These are phyloP conservation scores for Solanum corneliomulleri DNA, from an alignment of 257 asterid genomes.

Conservation along the genomic window DNA sequence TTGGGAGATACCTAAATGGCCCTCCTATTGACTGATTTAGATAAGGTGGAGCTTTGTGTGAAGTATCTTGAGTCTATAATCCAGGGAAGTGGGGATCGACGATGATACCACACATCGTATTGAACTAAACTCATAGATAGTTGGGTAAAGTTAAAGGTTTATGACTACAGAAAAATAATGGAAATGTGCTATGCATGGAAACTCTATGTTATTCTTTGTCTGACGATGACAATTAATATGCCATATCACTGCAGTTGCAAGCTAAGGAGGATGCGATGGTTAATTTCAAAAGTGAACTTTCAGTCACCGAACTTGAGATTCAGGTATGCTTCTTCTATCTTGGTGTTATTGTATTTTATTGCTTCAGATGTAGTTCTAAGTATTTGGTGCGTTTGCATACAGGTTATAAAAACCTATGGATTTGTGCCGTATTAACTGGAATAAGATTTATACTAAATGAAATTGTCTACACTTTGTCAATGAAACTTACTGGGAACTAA, in stretches of 20 bases:
- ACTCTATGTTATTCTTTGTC: not conserved
- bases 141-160: not conserved
- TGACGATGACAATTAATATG: not conserved
- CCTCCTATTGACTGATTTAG: not conserved
- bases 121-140: not conserved
- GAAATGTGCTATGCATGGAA: not conserved
- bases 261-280: slow-evolving; percentile 50
- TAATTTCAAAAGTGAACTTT: slow-evolving; percentile 58
- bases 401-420: not conserved
- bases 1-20: not conserved
- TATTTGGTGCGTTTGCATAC: not conserved
- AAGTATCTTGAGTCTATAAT: not conserved
- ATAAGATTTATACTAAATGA: not conserved
- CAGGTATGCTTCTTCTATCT: slow-evolving; percentile 30
- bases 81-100: not conserved
- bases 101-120: not conserved
- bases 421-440: not conserved
- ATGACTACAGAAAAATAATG: not conserved
- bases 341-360: not conserved
- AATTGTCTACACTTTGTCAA: not conserved
- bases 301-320: slow-evolving; percentile 45
- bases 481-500: not conserved
- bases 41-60: not conserved
- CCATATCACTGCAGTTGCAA: slow-evolving; percentile 44
- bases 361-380: not conserved